These are phyloP conservation scores for Mycena capillaripes DNA, from an alignment of 768 basidiomycete genomes.

Conservation along the genomic window DNA sequence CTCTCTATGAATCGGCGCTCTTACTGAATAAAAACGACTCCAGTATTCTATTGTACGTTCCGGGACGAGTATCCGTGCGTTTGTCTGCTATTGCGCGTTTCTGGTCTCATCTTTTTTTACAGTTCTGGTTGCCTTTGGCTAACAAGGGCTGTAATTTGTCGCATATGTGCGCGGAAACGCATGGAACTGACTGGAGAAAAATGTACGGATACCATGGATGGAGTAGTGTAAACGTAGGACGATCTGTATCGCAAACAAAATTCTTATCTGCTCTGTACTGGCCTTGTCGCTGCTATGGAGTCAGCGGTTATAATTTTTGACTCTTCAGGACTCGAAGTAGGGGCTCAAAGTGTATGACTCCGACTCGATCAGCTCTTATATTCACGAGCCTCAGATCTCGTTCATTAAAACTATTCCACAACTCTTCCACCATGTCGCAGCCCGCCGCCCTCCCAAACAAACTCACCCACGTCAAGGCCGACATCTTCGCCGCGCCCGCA, in stretches of 20 bases:
- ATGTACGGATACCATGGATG: too few species aligned
- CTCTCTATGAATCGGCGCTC: not conserved
- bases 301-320: too few species aligned
- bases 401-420: not conserved
- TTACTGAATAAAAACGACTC: constrained; percentile 22
- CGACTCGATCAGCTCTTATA: not conserved
- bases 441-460: constrained; percentile 19
- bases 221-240: too few species aligned
- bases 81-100: not conserved
- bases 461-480: constrained; percentile 49
- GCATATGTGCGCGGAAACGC: too few species aligned
- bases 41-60: constrained; percentile 61
- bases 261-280: too few species aligned
- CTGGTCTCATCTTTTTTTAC: not conserved
- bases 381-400: too few species aligned
- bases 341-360: not conserved
- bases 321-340: not conserved
- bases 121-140: constrained; percentile 23
- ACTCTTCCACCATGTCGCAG: constrained; percentile 20
- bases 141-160: not conserved
- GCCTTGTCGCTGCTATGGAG: too few species aligned
- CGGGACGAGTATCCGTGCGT: constrained; percentile 61
- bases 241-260: too few species aligned
- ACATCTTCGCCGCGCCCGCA: constrained; percentile 53
- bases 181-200: too few species aligned